Evolutionary conservation across 345 rosid genomes (phyloP), one percentile per base, ranked within the genome.

Genomic region (Salix udensis): DNA sequence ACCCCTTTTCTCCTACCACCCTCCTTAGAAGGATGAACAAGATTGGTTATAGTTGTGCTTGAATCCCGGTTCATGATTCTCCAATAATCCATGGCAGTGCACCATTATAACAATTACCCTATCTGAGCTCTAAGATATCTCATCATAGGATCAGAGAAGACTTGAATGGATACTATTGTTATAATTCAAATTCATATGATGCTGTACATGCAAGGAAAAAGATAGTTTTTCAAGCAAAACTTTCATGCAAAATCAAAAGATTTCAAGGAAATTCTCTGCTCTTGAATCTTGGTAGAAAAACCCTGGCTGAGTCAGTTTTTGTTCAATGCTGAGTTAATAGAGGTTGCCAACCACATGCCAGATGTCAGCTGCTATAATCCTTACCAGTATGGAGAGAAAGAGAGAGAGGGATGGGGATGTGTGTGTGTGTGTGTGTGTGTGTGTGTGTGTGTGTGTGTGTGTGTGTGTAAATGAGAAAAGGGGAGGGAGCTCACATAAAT

Each of bases 401-500:
- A 8, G 26, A 4, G 62, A 18, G 23, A 5, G 23, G 23, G 23
- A n/a, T 23, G 3, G 62, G 26, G 1, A 1, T 55, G 61, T 55
- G 61, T 55, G 26, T n/a, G 61, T n/a, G 21, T 39, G 21, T 1
- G 39, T n/a, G 28, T 42, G 52, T 24, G n/a, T n/a, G n/a, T n/a
- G n/a, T n/a, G 61, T 40, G 21, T 39, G 21, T 1, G 37, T 21
- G 28, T 42, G 50, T 23, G 4, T n/a, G 61, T 40, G 21, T 39
- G 21, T 1, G 39, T n/a, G 28, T 42, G 52, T 24, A 2, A 7
- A 1, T 7, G 12, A 73, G 58, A 70, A 58, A 75, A 71, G 78
- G 77, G 48, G 58, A 68, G 75, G 77, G 70, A 77, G 85, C 94
- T 91, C 77, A 94, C 97, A 66, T 84, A 78, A 69, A 88, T 37